Evolutionary conservation across 2,329 filamentous ascomycete species (phyloP), one percentile per base, ranked within the genome.

Genomic region (Ceratocystiopsis brevicomis): DNA sequence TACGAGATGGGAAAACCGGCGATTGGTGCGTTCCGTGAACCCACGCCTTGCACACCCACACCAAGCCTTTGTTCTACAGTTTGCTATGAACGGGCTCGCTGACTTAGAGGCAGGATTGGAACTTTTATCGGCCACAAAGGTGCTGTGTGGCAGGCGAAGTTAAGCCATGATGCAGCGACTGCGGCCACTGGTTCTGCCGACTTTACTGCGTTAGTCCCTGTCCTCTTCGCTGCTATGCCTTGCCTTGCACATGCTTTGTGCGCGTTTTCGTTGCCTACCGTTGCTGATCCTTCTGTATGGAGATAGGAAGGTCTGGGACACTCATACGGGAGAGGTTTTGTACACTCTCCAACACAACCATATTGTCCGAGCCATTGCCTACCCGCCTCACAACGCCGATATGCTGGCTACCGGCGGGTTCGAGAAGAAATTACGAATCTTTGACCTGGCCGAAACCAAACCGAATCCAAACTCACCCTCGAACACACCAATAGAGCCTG

Each of bases 51-150:
- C 8, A 9, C 25, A 30, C 25, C 4, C 25, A 30, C 25, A 11
- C 25, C 25, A 9, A 30, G 25, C 25, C 25, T 30, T 30, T 10
- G 25, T 30, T 30, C 8, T 30, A 9, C 25, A 30, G 2, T 30
- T 10, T 30, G 6, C 34, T 3, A 36, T 36, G 34, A 13, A 14
- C 2, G 14, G 32, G 6, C 5, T 25, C 15, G 33, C 11, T 18
- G 19, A 15, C 8, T 52, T 39, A 49, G 48, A 82, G 78, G 78
- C 58, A 92, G 85, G 83, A 96, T 96, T 53, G 90, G 90, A 40
- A 96, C 90, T 35, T 96, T 96, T 58, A 80, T 98, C 54, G 90
- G 90, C 37, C 90, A 98, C 67, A 96, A 98, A 64, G 90, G 90
- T 49, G 90, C 90, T 35, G 88, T 96, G 47, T 98, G 90, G 86